Evolutionary conservation across 495 filamentous ascomycete genomes (phyloP).

Genomic region (Aeminium ludgeri): DNA sequence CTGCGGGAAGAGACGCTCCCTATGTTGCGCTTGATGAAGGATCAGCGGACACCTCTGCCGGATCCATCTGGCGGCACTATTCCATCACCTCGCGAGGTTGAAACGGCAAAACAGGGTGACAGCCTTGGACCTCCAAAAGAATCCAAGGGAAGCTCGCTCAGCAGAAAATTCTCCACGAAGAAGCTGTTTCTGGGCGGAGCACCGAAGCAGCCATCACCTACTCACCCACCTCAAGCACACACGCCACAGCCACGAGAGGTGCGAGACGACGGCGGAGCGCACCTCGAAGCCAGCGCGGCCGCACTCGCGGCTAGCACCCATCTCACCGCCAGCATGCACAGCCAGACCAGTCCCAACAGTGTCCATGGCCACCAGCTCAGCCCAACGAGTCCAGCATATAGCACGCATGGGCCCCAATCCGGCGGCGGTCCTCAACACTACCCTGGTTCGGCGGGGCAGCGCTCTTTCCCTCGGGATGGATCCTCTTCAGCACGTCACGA

Average conservation of each 20-base stretch:
- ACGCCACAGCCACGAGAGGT: conserved; percentile 16
- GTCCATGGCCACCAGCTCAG: conserved; percentile 30
- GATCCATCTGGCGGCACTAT: conserved; percentile 24
- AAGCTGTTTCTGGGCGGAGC: conserved; percentile 67
- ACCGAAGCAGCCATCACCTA: conserved; percentile 68
- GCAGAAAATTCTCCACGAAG: conserved; percentile 79
- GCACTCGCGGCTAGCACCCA: conserved; percentile 61
- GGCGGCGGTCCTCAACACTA: conserved; percentile 13
- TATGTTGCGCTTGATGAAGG: conserved; percentile 74
- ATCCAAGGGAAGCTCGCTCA: conserved; percentile 37
- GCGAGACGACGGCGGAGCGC: conserved; percentile 31
- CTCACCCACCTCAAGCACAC: conserved; percentile 30
- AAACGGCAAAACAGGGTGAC: conserved; percentile 13
- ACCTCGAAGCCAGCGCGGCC: conserved; percentile 44
- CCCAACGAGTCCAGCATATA: conserved; percentile 61
- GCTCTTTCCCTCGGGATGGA: conserved; percentile 31
- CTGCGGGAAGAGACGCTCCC: conserved; percentile 83
- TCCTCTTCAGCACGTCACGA: conserved; percentile 30
- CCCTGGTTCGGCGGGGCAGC: conserved; percentile 22
- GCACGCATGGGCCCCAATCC: conserved; percentile 25
- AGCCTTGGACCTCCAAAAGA: conserved; percentile 19
- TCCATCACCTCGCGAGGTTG: conserved; percentile 27
- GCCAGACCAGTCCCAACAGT: conserved; percentile 50
- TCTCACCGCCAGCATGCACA: conserved; percentile 43
- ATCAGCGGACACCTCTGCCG: conserved; percentile 75